These are phyloP conservation scores for Cornus controversa DNA, from an alignment of 148 eudicot genomes.

Conservation along the genomic window DNA sequence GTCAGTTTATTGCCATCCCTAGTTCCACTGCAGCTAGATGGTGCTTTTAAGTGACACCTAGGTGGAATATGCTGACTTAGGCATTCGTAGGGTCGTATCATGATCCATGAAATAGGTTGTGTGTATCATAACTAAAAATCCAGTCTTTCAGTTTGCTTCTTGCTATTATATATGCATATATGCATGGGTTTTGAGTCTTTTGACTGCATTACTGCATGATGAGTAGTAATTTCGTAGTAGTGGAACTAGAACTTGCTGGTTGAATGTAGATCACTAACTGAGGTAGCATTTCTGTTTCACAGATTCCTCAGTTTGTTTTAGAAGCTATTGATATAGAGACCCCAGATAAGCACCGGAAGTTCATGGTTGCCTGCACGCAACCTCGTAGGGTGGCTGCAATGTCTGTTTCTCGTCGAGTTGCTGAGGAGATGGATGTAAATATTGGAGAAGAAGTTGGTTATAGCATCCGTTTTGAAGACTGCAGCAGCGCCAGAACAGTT, in stretches of 20 bases:
- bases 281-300: slow-evolving; percentile 10
- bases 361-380: slow-evolving; percentile 87
- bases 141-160: no score
- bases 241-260: neutral
- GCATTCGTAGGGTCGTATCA: neutral
- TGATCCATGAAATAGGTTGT: neutral
- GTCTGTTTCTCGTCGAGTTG: slow-evolving; percentile 95
- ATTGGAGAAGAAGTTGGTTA: slow-evolving; percentile 98
- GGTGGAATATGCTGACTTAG: neutral
- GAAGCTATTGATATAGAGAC: slow-evolving; percentile 76
- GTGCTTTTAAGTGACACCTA: neutral
- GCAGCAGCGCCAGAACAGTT: slow-evolving; percentile 73
- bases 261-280: neutral
- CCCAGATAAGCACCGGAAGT: slow-evolving; percentile 64
- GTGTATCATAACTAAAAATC: neutral
- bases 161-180: no score
- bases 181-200: neutral
- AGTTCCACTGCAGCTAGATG: no score
- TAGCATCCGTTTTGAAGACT: slow-evolving; percentile 89
- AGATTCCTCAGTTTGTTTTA: slow-evolving; percentile 97
- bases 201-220: neutral
- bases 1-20: no score
- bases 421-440: slow-evolving; percentile 97
- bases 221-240: neutral
- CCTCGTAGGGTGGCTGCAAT: slow-evolving; percentile 99